These are phyloP conservation scores for Colletotrichum graminicola DNA, from an alignment of 2,329 filamentous ascomycete genomes.

Conservation along the genomic window DNA sequence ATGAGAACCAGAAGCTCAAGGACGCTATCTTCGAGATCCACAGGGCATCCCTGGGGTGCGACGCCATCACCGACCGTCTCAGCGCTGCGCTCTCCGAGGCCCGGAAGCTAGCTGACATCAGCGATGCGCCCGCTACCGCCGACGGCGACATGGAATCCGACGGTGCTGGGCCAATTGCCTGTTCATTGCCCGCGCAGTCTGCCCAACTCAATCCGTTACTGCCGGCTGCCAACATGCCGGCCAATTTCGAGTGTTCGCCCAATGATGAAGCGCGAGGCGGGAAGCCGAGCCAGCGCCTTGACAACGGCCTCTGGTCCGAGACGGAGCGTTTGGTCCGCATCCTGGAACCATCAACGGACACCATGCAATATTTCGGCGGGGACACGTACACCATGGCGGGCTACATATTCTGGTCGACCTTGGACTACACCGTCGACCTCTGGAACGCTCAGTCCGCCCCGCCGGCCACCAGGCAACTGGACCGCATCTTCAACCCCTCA, in stretches of 20 bases:
- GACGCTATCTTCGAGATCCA: constrained; percentile 32
- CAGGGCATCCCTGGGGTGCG: not conserved
- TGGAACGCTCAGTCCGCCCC: constrained; percentile 29
- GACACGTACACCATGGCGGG: constrained; percentile 34
- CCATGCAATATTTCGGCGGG: constrained; percentile 28
- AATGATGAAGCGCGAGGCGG: not conserved
- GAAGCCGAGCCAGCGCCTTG: constrained; percentile 31
- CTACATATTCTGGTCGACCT: constrained; percentile 40
- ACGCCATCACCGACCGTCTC: not conserved
- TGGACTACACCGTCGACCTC: constrained; percentile 37
- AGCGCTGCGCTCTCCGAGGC: constrained; percentile 9
- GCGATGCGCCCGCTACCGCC: not conserved
- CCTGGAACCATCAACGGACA: constrained; percentile 32
- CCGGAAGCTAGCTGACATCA: constrained; percentile 18
- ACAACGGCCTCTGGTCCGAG: constrained; percentile 41
- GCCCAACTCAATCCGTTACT: not conserved
- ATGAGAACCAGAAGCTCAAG: constrained; percentile 42
- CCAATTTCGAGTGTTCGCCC: not conserved
- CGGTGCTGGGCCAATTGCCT: not conserved
- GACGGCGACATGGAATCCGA: not conserved
- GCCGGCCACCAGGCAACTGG: constrained; percentile 4
- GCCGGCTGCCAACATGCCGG: not conserved
- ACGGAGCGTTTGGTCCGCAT: constrained; percentile 27
- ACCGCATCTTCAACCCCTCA: constrained; percentile 27
- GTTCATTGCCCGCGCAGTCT: not conserved